These are phyloP conservation scores for Umbelopsis sp. DNA, from an alignment of 192 early-diverging fungal genomes.

Conservation along the genomic window DNA sequence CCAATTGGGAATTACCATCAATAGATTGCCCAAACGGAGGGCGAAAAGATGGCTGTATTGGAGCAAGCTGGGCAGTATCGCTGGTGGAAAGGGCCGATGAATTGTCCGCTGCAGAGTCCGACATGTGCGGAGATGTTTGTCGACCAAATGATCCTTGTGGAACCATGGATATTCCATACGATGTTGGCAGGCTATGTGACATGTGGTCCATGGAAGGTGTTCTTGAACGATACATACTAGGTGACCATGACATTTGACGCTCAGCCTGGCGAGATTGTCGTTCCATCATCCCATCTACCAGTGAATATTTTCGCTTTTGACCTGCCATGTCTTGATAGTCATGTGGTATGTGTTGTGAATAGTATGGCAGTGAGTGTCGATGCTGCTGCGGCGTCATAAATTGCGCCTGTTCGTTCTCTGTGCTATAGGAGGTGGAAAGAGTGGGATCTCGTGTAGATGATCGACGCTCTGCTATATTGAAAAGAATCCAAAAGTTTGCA, in stretches of 20 bases:
- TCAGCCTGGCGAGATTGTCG: slow-evolving; percentile 14
- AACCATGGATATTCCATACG: slow-evolving; percentile 6
- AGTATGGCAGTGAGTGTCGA: slow-evolving; percentile 1
- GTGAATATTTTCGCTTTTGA: slow-evolving; percentile 10
- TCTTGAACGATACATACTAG: slow-evolving; percentile 6
- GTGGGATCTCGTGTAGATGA: background rate
- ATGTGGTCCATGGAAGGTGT: slow-evolving; percentile 12
- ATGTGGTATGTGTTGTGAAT: slow-evolving; percentile 11
- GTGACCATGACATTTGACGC: slow-evolving; percentile 17
- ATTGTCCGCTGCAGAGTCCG: background rate
- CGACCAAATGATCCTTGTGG: slow-evolving; percentile 6
- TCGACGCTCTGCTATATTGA: background rate
- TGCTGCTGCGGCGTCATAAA: slow-evolving; percentile 14
- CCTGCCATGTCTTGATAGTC: background rate
- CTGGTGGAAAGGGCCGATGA: background rate
- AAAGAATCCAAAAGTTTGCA: too few species aligned
- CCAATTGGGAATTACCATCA: background rate
- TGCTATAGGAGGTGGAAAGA: background rate
- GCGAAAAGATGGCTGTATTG: slow-evolving; percentile 3
- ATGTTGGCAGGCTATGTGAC: slow-evolving; percentile 18
- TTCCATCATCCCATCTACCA: slow-evolving; percentile 11
- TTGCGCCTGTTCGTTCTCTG: background rate
- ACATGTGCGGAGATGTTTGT: slow-evolving; percentile 4
- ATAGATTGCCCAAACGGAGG: slow-evolving; percentile 8
- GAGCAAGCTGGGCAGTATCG: background rate